phyloP scores from a whole-genome alignment of 2,329 filamentous ascomycete species.

The Neurospora sp. region DNA sequence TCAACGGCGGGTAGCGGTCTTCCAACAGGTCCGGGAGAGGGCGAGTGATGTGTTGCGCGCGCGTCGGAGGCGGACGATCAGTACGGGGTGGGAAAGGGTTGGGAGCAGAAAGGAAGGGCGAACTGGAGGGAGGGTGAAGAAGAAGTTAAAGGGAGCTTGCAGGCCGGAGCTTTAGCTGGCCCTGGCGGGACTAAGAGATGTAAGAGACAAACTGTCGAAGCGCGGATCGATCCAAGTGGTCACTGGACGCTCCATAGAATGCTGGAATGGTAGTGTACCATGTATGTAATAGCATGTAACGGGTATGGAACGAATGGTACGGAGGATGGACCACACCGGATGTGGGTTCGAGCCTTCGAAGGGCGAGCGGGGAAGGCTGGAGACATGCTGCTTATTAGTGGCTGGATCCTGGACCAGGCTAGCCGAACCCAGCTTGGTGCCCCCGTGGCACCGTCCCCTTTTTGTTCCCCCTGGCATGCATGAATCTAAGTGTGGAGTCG shows the following conservation, averaged over 20 bases:
- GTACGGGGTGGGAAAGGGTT: not conserved
- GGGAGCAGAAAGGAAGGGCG: not conserved
- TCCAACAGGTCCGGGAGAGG: not conserved
- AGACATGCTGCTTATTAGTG: slow-evolving; percentile 17
- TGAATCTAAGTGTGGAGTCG: not conserved
- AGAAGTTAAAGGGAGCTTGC: slow-evolving; percentile 6
- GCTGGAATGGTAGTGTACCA: slow-evolving; percentile 1
- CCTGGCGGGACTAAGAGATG: not conserved
- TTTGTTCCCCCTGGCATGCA: not conserved
- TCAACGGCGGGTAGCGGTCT: not conserved
- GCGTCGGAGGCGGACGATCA: not conserved
- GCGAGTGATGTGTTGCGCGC: not conserved
- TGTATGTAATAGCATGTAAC: slow-evolving; percentile 4
- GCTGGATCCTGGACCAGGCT: slow-evolving; percentile 16
- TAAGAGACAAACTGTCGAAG: not conserved
- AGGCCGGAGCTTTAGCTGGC: not conserved
- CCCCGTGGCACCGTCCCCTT: slow-evolving; percentile 11
- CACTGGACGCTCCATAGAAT: not conserved
- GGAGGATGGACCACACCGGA: not conserved
- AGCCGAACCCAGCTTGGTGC: slow-evolving; percentile 12
- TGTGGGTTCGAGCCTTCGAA: slow-evolving; percentile 7
- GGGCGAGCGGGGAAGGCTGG: slow-evolving; percentile 19
- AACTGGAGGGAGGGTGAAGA: slow-evolving; percentile 2
- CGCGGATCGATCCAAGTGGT: not conserved
- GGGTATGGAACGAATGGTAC: slow-evolving; percentile 3